Evolutionary conservation across 306 rosid genomes (phyloP).

Genomic region (Quercus aquifolioides): DNA sequence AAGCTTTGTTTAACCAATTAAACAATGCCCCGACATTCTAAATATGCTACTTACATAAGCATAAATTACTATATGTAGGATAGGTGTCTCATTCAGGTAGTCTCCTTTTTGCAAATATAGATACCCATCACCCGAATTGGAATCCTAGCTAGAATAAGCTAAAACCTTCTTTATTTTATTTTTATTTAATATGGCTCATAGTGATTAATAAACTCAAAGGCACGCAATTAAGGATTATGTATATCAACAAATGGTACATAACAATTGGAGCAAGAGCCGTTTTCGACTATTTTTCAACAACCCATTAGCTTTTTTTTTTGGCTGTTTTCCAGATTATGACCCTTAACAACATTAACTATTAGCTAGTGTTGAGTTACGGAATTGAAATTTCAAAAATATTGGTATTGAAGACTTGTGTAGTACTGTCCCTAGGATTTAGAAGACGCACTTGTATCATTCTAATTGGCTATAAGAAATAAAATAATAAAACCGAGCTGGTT

Average conservation of each 20-base stretch:
- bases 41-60: conserved; percentile 18
- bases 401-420: conserved; percentile 18
- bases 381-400: not conserved
- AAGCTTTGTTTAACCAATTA: conserved; percentile 23
- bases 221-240: conserved; percentile 21
- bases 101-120: conserved; percentile 9
- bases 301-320: conserved; percentile 22
- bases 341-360: not conserved
- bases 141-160: conserved; percentile 18
- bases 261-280: conserved; percentile 31
- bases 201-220: conserved; percentile 20
- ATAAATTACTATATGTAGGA: conserved; percentile 37
- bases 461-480: conserved; percentile 16
- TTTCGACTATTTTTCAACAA: conserved; percentile 47
- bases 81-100: conserved; percentile 30
- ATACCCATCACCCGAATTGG: conserved; percentile 42
- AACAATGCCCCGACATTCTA: conserved; percentile 26
- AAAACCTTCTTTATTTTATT: conserved; percentile 18
- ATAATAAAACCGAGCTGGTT: conserved; percentile 19
- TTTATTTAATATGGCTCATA: conserved; percentile 15
- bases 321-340: conserved; percentile 14
- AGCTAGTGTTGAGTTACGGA: not conserved
- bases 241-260: conserved; percentile 32
- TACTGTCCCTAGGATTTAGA: conserved; percentile 21
- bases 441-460: conserved; percentile 22